phyloP scores from a whole-genome alignment of 169 alveolate genomes.

The Babesia gibsoni region DNA sequence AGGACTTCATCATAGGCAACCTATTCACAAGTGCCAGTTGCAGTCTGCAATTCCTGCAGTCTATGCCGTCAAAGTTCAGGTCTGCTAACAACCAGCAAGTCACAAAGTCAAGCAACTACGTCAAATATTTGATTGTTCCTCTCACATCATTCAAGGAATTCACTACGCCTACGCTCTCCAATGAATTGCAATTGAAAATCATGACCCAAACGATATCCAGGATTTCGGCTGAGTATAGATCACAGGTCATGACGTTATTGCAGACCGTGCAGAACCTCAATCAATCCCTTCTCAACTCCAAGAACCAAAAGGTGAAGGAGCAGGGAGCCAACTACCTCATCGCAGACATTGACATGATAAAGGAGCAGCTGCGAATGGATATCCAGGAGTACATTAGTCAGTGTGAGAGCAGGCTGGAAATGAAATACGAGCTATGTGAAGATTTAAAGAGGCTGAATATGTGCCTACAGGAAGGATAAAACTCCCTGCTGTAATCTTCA shows the following conservation, averaged over 20 bases:
- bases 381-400: constrained; percentile 30
- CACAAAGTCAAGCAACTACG: constrained; percentile 43
- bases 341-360: constrained; percentile 37
- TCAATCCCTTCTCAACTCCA: constrained; percentile 37
- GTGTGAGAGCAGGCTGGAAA: constrained; percentile 21
- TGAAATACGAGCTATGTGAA: constrained; percentile 8
- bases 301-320: constrained; percentile 13
- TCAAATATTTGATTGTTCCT: constrained; percentile 57
- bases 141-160: constrained; percentile 59
- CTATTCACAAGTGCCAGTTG: constrained; percentile 38
- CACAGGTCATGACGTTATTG: constrained; percentile 27
- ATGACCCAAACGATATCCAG: constrained; percentile 39
- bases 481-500: no score
- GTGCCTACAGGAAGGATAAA: no score
- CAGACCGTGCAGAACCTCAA: constrained; percentile 51
- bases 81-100: constrained; percentile 12
- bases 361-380: constrained; percentile 32
- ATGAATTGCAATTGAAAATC: constrained; percentile 24
- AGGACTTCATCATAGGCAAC: constrained; percentile 18
- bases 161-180: constrained; percentile 9
- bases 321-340: constrained; percentile 44
- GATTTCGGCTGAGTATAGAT: constrained; percentile 31
- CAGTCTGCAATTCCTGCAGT: constrained; percentile 61
- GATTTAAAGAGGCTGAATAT: not conserved
- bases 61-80: constrained; percentile 60